Conservation (phyloP, 257 asterid genomes). For the Primulina huaijiensis region DNA sequence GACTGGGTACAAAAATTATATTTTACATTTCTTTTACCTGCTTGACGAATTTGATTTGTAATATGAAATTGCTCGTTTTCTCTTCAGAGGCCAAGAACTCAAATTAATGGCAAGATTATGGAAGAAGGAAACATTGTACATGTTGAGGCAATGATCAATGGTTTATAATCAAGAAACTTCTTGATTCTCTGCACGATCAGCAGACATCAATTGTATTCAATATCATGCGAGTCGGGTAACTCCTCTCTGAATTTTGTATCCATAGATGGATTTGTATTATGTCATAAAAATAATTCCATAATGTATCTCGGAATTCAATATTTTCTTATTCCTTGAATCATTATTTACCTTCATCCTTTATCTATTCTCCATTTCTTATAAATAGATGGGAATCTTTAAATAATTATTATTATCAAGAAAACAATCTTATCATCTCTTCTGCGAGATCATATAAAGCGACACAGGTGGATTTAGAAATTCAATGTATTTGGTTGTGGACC, state of each 20-base stretch:
- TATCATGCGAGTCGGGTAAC: constrained; percentile 19
- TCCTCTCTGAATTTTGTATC: constrained; percentile 19
- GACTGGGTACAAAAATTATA: constrained; percentile 59
- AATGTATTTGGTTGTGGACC: background rate
- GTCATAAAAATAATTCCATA: constrained; percentile 14
- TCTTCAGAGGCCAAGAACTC: constrained; percentile 82
- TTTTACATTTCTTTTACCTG: background rate
- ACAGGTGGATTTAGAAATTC: background rate
- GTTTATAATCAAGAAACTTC: constrained; percentile 35
- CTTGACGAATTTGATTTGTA: background rate
- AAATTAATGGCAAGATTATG: constrained; percentile 83
- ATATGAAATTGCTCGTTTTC: background rate
- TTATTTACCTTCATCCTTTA: background rate
- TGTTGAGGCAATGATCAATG: constrained; percentile 67
- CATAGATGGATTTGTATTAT: constrained; percentile 11
- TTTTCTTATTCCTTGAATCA: constrained; percentile 14
- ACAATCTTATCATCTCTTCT: background rate
- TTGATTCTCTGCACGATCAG: background rate
- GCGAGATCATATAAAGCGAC: background rate
- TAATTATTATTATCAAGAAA: background rate
- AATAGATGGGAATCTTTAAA: background rate
- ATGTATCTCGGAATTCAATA: constrained; percentile 27
- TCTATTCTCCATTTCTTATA: background rate
- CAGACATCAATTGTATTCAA: constrained; percentile 22
- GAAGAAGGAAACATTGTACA: constrained; percentile 75